A percentile compares a stretch with the other conserved stretches of the same genome.
These are phyloP conservation scores for Chaetomium sp. DNA, from an alignment of 2,329 filamentous ascomycete species.

Conservation along the genomic window DNA sequence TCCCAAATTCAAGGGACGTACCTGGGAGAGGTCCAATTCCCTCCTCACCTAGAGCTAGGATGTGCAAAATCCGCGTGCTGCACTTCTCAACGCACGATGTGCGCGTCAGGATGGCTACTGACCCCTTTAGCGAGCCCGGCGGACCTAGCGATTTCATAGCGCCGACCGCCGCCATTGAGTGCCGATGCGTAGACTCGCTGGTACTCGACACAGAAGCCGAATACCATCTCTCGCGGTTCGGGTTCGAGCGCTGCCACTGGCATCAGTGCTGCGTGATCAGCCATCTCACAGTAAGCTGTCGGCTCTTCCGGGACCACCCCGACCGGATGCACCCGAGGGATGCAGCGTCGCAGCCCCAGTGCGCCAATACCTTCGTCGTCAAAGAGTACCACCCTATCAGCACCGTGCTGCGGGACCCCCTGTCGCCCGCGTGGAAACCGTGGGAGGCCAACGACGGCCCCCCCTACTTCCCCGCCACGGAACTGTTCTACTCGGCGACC, in stretches of 20 bases:
- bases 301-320: neutral
- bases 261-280: conserved; percentile 15
- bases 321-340: neutral
- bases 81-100: conserved; percentile 20
- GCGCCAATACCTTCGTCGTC: neutral
- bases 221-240: neutral
- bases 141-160: neutral
- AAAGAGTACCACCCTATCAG: conserved; percentile 1
- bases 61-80: conserved; percentile 21
- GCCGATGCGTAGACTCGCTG: neutral
- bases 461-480: neutral
- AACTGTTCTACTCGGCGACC: conserved; percentile 8
- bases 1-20: too few relatives aligned
- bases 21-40: neutral
- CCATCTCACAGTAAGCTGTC: conserved; percentile 9
- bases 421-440: neutral
- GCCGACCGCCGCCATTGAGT: neutral
- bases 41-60: neutral
- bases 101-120: neutral
- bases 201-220: neutral
- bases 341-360: neutral
- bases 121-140: neutral
- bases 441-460: neutral
- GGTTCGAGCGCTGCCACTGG: neutral
- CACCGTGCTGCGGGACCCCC: neutral